A percentile compares a stretch with the other conserved stretches of the same genome.
Conservation (phyloP, 768 basidiomycete species). For the Trametes maxima region DNA sequence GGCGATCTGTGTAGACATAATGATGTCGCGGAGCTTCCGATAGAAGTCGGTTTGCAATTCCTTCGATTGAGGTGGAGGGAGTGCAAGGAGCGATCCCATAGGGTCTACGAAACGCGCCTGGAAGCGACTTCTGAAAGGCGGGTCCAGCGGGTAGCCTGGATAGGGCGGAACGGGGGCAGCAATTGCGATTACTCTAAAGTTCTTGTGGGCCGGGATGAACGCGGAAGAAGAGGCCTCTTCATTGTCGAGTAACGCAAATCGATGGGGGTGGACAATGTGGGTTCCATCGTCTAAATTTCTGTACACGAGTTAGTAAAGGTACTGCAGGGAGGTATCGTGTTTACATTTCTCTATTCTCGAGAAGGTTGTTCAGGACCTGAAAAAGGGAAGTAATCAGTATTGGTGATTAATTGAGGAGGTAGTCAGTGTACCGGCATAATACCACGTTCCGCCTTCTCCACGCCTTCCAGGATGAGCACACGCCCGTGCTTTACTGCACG, state of each 20-base stretch:
- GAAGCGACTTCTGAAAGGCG: conserved; percentile 69
- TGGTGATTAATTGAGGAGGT: background rate
- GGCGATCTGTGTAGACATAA: conserved; percentile 63
- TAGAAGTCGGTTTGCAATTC: conserved; percentile 33
- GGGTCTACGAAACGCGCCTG: conserved; percentile 71
- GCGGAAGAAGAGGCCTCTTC: conserved; percentile 21
- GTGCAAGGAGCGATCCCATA: conserved; percentile 51
- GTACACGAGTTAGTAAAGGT: background rate
- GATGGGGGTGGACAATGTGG: conserved; percentile 66
- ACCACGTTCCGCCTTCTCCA: conserved; percentile 72
- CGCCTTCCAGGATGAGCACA: conserved; percentile 65
- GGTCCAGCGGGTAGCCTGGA: conserved; percentile 64
- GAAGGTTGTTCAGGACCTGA: conserved; percentile 59
- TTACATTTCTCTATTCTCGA: conserved; percentile 74
- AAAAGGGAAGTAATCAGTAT: background rate
- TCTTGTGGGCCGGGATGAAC: conserved; percentile 67
- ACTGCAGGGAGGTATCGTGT: background rate
- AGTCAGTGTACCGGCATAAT: conserved; percentile 61
- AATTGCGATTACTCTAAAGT: conserved; percentile 70
- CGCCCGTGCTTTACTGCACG: conserved; percentile 67
- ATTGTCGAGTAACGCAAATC: conserved; percentile 51
- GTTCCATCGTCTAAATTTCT: conserved; percentile 74
- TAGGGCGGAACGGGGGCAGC: conserved; percentile 71
- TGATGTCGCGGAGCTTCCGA: conserved; percentile 53
- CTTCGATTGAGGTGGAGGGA: conserved; percentile 27